Evolutionary conservation across 495 filamentous ascomycete species (phyloP).

Genomic region (Penicillium salamii): DNA sequence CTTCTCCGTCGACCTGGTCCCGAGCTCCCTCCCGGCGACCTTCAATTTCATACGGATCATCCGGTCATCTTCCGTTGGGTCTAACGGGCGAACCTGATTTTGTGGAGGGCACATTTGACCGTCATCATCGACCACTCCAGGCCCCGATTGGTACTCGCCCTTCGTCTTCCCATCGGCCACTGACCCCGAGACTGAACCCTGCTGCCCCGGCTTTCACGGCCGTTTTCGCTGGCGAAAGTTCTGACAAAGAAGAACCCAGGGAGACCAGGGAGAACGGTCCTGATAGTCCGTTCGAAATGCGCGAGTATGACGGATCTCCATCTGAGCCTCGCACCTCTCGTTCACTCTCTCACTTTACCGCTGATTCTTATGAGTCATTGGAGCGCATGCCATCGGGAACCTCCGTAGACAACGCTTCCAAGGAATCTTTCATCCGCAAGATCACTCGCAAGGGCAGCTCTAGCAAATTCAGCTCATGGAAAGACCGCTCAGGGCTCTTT

Average conservation of each 20-base stretch:
- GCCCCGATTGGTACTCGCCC: conserved; percentile 55
- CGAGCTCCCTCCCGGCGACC: conserved; percentile 53
- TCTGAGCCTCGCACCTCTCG: conserved; percentile 62
- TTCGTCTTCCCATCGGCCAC: conserved; percentile 51
- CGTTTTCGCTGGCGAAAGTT: conserved; percentile 43
- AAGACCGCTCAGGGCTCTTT: conserved; percentile 60
- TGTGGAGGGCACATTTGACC: conserved; percentile 40
- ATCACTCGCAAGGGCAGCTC: conserved; percentile 78
- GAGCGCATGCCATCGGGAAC: conserved; percentile 66
- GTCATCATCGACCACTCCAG: conserved; percentile 46
- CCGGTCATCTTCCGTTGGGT: conserved; percentile 51
- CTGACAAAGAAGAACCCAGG: conserved; percentile 38
- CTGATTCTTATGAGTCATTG: conserved; percentile 74
- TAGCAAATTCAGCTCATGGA: conserved; percentile 74
- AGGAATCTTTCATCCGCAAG: conserved; percentile 66
- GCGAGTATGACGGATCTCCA: conserved; percentile 54
- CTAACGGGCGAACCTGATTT: conserved; percentile 48
- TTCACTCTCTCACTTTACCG: conserved; percentile 58
- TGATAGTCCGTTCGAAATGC: conserved; percentile 36
- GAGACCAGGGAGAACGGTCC: conserved; percentile 32
- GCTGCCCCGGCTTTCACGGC: conserved; percentile 59
- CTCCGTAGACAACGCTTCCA: conserved; percentile 59
- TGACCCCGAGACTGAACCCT: conserved; percentile 60
- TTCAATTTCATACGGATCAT: conserved; percentile 55
- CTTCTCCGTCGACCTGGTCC: conserved; percentile 53